These are phyloP conservation scores for Breviolum minutum DNA, from an alignment of 73 alveolate genomes.

Conservation along the genomic window DNA sequence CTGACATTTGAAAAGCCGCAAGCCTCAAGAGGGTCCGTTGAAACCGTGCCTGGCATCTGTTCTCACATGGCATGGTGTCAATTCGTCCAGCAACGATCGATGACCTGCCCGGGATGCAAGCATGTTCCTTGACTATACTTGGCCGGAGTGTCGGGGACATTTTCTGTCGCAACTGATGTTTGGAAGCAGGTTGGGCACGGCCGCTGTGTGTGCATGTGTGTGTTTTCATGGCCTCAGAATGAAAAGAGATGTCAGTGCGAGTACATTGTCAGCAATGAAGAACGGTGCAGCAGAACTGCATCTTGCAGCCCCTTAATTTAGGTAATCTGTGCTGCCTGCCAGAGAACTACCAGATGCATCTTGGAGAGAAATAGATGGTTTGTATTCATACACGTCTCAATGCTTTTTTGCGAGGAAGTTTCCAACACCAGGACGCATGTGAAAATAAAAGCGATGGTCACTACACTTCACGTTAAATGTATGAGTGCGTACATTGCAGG, in stretches of 20 bases:
- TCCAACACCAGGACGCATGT: no score
- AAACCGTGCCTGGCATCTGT: no score
- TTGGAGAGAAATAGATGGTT: neutral
- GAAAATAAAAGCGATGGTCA: no score
- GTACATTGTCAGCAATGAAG: no score
- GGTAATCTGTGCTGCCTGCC: constrained; percentile 90
- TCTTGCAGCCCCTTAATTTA: neutral
- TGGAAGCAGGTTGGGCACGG: neutral
- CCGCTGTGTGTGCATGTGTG: neutral
- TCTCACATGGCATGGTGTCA: constrained; percentile 52
- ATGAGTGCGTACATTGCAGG: no score
- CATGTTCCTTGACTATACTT: neutral
- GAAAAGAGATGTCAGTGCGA: no score
- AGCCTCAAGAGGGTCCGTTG: no score
- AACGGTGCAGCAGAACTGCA: no score
- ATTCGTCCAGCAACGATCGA: constrained; percentile 90
- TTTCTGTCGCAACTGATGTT: no score
- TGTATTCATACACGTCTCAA: neutral
- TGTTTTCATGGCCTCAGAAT: no score
- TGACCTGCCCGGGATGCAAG: constrained; percentile 91
- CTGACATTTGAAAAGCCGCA: no score
- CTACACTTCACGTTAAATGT: no score
- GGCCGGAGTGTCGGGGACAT: neutral
- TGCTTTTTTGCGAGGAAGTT: neutral
- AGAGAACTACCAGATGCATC: constrained; percentile 88